Evolutionary conservation across 495 filamentous ascomycete species (phyloP).

Genomic region (Penicillium salamii): DNA sequence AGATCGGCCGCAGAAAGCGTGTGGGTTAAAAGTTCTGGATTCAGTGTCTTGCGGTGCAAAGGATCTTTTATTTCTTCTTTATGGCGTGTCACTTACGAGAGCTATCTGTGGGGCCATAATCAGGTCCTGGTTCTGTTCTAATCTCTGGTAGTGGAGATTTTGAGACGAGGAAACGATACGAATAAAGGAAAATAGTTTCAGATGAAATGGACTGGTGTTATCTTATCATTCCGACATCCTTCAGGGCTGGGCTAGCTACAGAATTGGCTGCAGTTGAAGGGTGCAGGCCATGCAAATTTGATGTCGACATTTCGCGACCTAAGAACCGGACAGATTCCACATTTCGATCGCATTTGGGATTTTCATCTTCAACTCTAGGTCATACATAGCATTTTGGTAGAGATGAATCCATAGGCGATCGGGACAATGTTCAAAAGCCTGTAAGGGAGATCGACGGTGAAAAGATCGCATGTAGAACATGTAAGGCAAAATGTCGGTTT

Average conservation of each 20-base stretch:
- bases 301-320: neutral
- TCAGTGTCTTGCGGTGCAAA: constrained; percentile 14
- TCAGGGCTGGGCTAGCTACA: too few relatives aligned
- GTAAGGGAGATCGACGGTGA: too few relatives aligned
- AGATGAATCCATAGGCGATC: too few relatives aligned
- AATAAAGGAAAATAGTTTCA: constrained; percentile 22
- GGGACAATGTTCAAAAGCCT: too few relatives aligned
- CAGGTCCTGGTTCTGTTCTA: constrained; percentile 5
- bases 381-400: too few relatives aligned
- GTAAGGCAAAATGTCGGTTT: too few relatives aligned
- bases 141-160: constrained; percentile 5
- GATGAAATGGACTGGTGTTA: constrained; percentile 25
- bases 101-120: constrained; percentile 12
- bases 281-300: neutral
- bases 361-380: too few relatives aligned
- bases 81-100: constrained; percentile 19
- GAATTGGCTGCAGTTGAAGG: too few relatives aligned
- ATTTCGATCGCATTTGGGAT: too few relatives aligned
- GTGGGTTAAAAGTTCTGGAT: constrained; percentile 32
- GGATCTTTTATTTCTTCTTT: constrained; percentile 23
- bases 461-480: too few relatives aligned
- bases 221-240: too few relatives aligned
- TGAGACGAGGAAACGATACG: constrained; percentile 22
- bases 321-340: too few relatives aligned
- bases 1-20: constrained; percentile 90